A percentile compares a stretch with the other conserved stretches of the same genome.
These are phyloP conservation scores for Globisporangium megalacanthum DNA, from an alignment of 352 stramenopile species.

Conservation along the genomic window DNA sequence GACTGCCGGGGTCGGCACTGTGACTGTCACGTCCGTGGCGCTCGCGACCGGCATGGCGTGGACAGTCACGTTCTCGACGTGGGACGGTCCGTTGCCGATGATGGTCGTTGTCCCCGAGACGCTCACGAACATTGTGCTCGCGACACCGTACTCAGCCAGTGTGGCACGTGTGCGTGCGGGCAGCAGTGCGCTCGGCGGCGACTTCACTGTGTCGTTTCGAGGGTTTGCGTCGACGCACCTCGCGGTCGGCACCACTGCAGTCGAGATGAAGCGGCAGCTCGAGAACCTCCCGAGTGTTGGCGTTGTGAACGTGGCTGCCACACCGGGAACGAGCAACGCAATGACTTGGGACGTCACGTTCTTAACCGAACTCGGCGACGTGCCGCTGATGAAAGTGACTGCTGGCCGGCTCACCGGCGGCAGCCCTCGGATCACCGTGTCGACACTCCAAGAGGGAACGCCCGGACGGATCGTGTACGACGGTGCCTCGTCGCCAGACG, in stretches of 20 bases:
- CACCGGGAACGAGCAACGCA: constrained; percentile 48
- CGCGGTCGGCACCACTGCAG: constrained; percentile 29
- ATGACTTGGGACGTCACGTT: constrained; percentile 91
- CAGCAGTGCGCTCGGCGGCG: constrained; percentile 47
- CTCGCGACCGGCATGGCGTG: constrained; percentile 48
- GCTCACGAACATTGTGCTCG: constrained; percentile 46
- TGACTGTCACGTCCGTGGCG: constrained; percentile 33
- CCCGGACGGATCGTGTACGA: constrained; percentile 91
- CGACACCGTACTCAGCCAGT: constrained; percentile 39
- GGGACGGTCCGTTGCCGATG: constrained; percentile 32
- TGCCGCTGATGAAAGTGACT: constrained; percentile 90
- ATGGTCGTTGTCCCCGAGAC: constrained; percentile 55
- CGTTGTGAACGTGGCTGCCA: constrained; percentile 64
- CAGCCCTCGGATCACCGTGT: constrained; percentile 58
- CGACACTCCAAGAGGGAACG: constrained; percentile 81
- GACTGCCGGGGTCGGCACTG: constrained; percentile 45
- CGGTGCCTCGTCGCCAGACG: constrained; percentile 73
- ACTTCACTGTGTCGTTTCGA: constrained; percentile 81
- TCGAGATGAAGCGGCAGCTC: constrained; percentile 81
- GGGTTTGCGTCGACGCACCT: constrained; percentile 76
- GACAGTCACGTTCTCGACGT: constrained; percentile 60
- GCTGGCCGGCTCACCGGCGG: constrained; percentile 80
- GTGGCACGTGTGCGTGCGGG: constrained; percentile 42
- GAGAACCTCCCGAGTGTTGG: constrained; percentile 86
- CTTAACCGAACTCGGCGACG: constrained; percentile 89